These are phyloP conservation scores for Melanomma pulvis-pyrius DNA, from an alignment of 495 filamentous ascomycete species.

Conservation along the genomic window DNA sequence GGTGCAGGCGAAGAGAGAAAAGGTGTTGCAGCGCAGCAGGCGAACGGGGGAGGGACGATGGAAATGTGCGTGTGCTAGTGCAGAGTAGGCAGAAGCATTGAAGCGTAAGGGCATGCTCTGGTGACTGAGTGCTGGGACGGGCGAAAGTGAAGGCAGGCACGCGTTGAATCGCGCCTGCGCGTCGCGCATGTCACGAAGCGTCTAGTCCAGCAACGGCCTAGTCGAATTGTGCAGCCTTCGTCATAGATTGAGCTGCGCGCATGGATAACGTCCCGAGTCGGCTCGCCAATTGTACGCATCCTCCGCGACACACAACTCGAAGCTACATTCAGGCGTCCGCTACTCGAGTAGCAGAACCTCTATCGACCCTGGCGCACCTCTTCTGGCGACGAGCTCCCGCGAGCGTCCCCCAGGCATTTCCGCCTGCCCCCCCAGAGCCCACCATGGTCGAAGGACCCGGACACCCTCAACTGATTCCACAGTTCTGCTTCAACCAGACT, in stretches of 20 bases:
- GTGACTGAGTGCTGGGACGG: neutral
- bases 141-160: conserved; percentile 11
- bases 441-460: conserved; percentile 65
- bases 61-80: neutral
- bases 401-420: conserved; percentile 11
- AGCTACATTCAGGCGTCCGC: neutral
- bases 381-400: conserved; percentile 38
- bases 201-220: neutral
- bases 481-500: conserved; percentile 90
- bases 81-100: conserved; percentile 18
- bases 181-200: neutral
- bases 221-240: neutral
- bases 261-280: too few relatives aligned
- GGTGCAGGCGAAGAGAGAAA: neutral
- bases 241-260: neutral
- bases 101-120: conserved; percentile 21
- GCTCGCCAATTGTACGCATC: neutral
- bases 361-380: conserved; percentile 35
- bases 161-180: conserved; percentile 18
- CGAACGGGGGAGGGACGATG: neutral
- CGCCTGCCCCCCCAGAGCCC: conserved; percentile 14
- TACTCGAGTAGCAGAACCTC: neutral
- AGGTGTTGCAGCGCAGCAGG: neutral
- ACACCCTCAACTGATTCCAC: conserved; percentile 71
- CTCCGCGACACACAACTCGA: neutral